Evolutionary conservation across 208 protist genomes (phyloP), one percentile per base, ranked within the genome.

Genomic region (Leptomonas pyrrhocoris): DNA sequence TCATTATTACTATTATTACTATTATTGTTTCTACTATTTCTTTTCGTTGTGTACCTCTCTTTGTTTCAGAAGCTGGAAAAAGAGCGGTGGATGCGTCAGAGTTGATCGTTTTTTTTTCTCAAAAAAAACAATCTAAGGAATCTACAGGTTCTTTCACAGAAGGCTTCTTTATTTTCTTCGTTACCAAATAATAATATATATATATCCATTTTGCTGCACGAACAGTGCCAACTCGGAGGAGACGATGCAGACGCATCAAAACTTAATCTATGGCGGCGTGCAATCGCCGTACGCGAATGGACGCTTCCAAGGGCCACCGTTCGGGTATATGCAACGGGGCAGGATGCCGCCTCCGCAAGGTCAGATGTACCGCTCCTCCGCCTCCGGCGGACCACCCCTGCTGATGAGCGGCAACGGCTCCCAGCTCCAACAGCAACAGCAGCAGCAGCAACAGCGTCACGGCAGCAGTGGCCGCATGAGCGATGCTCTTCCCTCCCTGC

Each of bases 231-330:
- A 50, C 8, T 21, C 12, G 45, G 45, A 50, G 53, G 30, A 51
- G 15, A 63, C 8, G 23, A 63, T 48, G 46, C 5, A 63, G 21
- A 45, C 72, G 7, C 64, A 70, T 19, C 72, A 77, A 21, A 58
- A 60, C 12, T 71, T 71, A 13, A 71, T 77, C 56, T 71, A 62
- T 57, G 63, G 72, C 12, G 63, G 38, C 13, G 57, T 61, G 36
- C 64, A 36, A 48, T 28, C 57, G 6, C 72, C 62, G 2, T 70
- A 49, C 56, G 40, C 53, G 9, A 71, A 60, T 53, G 57, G 63
- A 6, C 63, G 57, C 40, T 66, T 71, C 40, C 72, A 68, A 19
- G 42, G 45, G 18, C 27, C 62, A 23, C 48, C 72, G 23, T 65
- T 60, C 27, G 28, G 51, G 23, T 77, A 59, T 25, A 42, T 61